Evolutionary conservation across 805 yeast species (phyloP).

Genomic region (Saccharomyces kudriavzevii): DNA sequence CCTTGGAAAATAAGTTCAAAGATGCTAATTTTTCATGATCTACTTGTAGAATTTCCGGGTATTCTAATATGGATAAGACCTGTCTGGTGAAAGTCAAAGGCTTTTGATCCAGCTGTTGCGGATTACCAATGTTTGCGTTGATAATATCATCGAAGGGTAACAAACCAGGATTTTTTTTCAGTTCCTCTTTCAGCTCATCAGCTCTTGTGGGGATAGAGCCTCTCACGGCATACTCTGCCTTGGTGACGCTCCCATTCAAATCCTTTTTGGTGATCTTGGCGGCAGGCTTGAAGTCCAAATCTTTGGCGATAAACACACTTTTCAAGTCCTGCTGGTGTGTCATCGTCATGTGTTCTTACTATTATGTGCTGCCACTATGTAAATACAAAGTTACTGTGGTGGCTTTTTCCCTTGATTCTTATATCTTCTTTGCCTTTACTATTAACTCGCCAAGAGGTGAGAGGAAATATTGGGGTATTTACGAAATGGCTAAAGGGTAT

Average conservation of each 20-base stretch:
- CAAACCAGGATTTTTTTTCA: constrained; percentile 46
- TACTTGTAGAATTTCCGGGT: constrained; percentile 56
- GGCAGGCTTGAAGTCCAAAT: constrained; percentile 21
- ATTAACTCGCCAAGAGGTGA: background rate
- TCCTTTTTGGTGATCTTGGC: constrained; percentile 38
- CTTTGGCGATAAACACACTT: background rate
- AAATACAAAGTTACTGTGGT: background rate
- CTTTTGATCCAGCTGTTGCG: constrained; percentile 90
- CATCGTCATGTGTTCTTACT: background rate
- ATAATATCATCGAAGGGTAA: constrained; percentile 73
- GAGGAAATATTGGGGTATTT: background rate
- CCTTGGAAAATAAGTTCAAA: constrained; percentile 37
- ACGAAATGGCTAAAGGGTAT: background rate
- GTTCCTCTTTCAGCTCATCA: constrained; percentile 60
- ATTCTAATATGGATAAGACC: constrained; percentile 76
- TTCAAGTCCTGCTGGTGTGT: background rate
- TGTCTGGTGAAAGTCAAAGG: constrained; percentile 93
- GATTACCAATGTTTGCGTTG: constrained; percentile 92
- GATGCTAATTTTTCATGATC: constrained; percentile 10
- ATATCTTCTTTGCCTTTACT: background rate
- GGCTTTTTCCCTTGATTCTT: background rate
- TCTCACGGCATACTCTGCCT: constrained; percentile 92
- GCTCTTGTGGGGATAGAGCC: constrained; percentile 91
- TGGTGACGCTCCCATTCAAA: constrained; percentile 62
- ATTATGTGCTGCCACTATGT: background rate